Evolutionary conservation across 805 yeast genomes (phyloP), one percentile per base, ranked within the genome.

Genomic region (Candida multigemmis): DNA sequence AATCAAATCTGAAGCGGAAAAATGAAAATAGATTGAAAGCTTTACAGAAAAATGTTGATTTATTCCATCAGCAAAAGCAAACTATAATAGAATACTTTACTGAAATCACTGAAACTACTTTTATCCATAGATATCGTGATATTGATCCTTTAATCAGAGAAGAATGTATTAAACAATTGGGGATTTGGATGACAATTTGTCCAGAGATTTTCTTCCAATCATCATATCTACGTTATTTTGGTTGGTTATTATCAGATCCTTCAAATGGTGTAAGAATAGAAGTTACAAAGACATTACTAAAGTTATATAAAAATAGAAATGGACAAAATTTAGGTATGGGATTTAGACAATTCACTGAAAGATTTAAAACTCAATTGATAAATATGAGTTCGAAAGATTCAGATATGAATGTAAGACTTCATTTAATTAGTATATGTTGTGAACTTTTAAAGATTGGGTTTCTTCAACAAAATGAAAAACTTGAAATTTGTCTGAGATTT

Each of bases 231-330:
- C 68, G 86, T 35, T 83, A 81, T 48, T 66, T 81, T 42, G 94
- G 94, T 4, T 81, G 93, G 93, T 59, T 83, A 18, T 55, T 87
- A 22, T 75, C 87, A n/a, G 96, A 86, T 44, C 59, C 72, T 2
- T 65, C 70, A 10, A 50, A 68, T 7, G 35, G 46, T 3, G 93
- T 83, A 1, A 65, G 94, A 38, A 46, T 62, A 6, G 85, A 81
- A 38, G 86, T 75, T 2, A 44, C 80, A 14, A 71, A 63, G 37
- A 63, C 68, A 4, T 52, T 86, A 23, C 46, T 59, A 8, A 73
- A 57, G 40, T 50, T 75, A 13, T 71, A 71, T 43, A 58, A 52
- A 26, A 21, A 38, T 6, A 30, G 26, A 16, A 30, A 34, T 12
- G 32, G 32, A 11, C 28, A 35, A 6, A 42, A 40, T n/a, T 37